A percentile compares a stretch with the other conserved stretches of the same genome.
Conservation (phyloP, 768 basidiomycete genomes). For the Suillus tomentosus region DNA sequence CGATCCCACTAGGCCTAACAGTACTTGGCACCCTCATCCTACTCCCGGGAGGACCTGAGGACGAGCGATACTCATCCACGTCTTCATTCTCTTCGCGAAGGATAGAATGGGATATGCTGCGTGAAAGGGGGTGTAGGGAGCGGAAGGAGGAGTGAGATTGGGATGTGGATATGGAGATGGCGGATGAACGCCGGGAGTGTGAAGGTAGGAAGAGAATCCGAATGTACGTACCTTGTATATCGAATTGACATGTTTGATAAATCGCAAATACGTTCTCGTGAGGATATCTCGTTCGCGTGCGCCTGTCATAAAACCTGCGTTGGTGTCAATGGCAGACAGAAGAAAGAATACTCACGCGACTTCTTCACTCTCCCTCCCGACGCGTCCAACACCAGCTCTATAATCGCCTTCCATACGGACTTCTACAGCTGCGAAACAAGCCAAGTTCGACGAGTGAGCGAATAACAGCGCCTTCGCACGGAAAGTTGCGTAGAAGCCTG, state of each 20-base stretch:
- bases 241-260: constrained; percentile 88
- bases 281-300: constrained; percentile 81
- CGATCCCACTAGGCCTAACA: constrained; percentile 6
- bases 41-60: constrained; percentile 28
- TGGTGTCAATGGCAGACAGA: background rate
- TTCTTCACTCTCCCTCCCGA: constrained; percentile 90
- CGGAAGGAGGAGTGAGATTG: constrained; percentile 13
- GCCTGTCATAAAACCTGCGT: constrained; percentile 82
- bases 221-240: constrained; percentile 72
- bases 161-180: constrained; percentile 39
- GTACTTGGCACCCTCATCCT: constrained; percentile 39
- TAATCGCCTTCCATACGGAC: constrained; percentile 91
- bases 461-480: constrained; percentile 69
- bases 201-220: background rate
- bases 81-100: constrained; percentile 31
- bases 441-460: constrained; percentile 60
- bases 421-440: constrained; percentile 75
- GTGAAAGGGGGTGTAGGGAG: constrained; percentile 22
- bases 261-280: constrained; percentile 69
- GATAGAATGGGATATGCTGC: constrained; percentile 32
- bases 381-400: constrained; percentile 78
- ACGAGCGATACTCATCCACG: constrained; percentile 42
- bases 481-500: constrained; percentile 69
- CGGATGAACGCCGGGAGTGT: constrained; percentile 43
- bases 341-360: constrained; percentile 63